Conservation (phyloP, 164 flowering plant species). For the Malania oleifera region DNA sequence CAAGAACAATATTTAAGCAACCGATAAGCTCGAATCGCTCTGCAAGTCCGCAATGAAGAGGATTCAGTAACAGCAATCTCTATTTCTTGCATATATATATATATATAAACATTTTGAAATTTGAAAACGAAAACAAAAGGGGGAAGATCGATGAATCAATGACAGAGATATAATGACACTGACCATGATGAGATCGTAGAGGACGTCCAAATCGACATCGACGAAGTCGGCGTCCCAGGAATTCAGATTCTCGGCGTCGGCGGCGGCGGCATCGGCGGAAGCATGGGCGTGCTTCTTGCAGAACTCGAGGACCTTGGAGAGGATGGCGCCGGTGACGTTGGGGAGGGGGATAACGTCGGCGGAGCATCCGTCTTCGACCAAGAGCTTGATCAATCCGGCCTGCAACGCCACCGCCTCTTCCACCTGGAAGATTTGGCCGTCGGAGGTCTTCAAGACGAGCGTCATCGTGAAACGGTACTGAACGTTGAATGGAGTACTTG, state of each 20-base stretch:
- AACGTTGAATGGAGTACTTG: too few species aligned
- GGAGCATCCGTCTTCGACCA: conserved; percentile 79
- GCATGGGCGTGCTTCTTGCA: conserved; percentile 68
- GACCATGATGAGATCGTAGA: conserved; percentile 39
- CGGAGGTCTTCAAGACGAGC: conserved; percentile 57
- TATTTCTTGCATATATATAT: too few species aligned
- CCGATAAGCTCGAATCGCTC: too few species aligned
- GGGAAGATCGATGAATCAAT: too few species aligned
- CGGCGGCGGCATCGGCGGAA: conserved; percentile 14
- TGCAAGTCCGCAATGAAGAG: too few species aligned
- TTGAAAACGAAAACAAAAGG: background rate
- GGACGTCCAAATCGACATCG: conserved; percentile 34
- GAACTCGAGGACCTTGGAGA: conserved; percentile 78
- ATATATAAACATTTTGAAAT: too few species aligned
- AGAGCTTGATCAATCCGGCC: conserved; percentile 71
- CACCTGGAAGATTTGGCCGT: conserved; percentile 64
- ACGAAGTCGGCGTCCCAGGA: conserved; percentile 35
- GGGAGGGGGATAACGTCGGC: conserved; percentile 63
- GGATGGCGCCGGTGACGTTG: conserved; percentile 65
- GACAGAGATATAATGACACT: background rate
- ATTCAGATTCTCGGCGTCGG: conserved; percentile 46
- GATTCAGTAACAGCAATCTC: too few species aligned
- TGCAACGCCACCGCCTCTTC: conserved; percentile 67
- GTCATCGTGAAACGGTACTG: too few species aligned
- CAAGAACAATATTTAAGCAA: too few species aligned